Base-by-base conservation (phyloP, 2,329 filamentous ascomycete genomes). In the Aspergillus hiratsukae region DNA sequence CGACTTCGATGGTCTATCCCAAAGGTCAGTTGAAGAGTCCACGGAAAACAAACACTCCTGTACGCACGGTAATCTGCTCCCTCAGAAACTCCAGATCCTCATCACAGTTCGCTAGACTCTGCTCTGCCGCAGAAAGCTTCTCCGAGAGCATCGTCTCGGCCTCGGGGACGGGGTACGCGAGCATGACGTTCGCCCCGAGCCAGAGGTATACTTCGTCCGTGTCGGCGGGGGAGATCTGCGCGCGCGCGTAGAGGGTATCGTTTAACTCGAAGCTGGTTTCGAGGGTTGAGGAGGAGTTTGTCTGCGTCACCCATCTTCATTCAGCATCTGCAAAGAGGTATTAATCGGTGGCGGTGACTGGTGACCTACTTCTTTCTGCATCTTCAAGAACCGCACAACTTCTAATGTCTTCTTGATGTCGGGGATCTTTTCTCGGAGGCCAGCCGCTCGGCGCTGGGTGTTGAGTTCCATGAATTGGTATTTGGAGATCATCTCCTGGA, bases 391-490 rank as follows among this genome's bases (percentile, higher is more conserved):
- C 56, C 81, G 83, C 51, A 97, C 93, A 19, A 91, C 94, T 58
- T 97, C 93, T 58, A 97, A 77, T 0, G 94, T 97, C 81, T 97
- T 97, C 68, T 90, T 87, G 62, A 99, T 97, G 72, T 99, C 94
- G 0, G 94, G 94, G 64, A 99, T 91, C 80, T 97, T 99, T 70
- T 97, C 92, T 69, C 87, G 89, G 55, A 99, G 79, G 2, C 92
- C 91, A 3, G 83, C 81, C 53, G 89, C 87, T 49, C 94, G 85
- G 61, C 91, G 84, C 74, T 96, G 88, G 57, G 94, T 89, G 75
- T 96, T 97, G 72, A 88, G 81, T 78, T 97, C 91, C 94, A 99
- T 99, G 78, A 97, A 99, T 75, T 97, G 94, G 79, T 99, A 99
- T 82, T 99, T 99, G 66, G 91, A 96, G 71, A 73, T 71, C 69